phyloP scores from a whole-genome alignment of 2,329 filamentous ascomycete species.

The Epichloe gansuensis region DNA sequence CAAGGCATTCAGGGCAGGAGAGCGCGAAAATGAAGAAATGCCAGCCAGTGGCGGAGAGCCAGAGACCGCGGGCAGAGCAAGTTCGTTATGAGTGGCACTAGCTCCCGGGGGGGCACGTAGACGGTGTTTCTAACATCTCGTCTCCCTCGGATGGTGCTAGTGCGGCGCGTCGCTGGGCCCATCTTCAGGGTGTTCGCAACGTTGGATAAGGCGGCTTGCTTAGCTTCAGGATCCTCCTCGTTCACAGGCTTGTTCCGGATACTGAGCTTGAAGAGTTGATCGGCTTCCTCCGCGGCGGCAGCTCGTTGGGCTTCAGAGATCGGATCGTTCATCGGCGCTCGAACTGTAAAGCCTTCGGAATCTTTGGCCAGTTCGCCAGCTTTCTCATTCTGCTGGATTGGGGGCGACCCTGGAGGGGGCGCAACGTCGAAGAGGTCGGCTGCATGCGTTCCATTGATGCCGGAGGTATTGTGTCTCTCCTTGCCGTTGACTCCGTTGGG shows the following conservation, averaged over 20 bases:
- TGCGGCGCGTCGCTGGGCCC: conserved; percentile 52
- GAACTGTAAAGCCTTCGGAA: conserved; percentile 65
- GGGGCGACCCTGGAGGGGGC: conserved; percentile 38
- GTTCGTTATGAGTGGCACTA: not conserved
- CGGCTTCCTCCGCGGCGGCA: conserved; percentile 39
- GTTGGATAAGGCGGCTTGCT: conserved; percentile 59
- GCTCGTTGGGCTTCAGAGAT: conserved; percentile 64
- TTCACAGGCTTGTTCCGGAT: conserved; percentile 68
- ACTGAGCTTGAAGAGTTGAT: conserved; percentile 65
- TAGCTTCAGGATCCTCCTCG: conserved; percentile 63
- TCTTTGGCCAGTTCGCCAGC: conserved; percentile 39
- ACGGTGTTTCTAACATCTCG: conserved; percentile 88
- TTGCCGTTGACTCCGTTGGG: conserved; percentile 29
- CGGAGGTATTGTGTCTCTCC: conserved; percentile 17
- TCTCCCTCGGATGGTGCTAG: conserved; percentile 71
- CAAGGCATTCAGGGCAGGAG: conserved; percentile 39
- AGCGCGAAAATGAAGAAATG: conserved; percentile 16
- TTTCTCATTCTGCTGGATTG: conserved; percentile 28
- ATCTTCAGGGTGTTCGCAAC: conserved; percentile 60
- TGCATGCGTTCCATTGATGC: conserved; percentile 34
- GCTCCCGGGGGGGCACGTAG: conserved; percentile 46
- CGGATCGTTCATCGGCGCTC: conserved; percentile 46
- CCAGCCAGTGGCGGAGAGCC: conserved; percentile 8
- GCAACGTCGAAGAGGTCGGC: conserved; percentile 38
- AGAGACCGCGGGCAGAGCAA: conserved; percentile 1